These are phyloP conservation scores for Didymella keratinophila DNA, from an alignment of 2,329 filamentous ascomycete genomes.

Conservation along the genomic window DNA sequence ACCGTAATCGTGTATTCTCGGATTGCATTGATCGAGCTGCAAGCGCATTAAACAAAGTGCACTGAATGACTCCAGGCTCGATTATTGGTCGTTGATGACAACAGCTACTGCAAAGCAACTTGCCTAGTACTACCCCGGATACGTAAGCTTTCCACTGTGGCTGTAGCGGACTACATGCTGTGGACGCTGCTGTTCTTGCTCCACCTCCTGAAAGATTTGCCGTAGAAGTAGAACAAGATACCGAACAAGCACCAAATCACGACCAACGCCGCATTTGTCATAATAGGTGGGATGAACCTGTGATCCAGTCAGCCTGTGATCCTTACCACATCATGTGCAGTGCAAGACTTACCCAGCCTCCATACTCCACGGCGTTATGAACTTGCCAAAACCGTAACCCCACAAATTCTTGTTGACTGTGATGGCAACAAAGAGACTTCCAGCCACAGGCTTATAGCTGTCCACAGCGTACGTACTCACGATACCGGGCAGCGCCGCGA, in stretches of 20 bases:
- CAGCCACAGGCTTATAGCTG: slow-evolving; percentile 69
- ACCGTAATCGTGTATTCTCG: no score
- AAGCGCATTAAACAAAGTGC: neutral
- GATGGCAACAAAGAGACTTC: slow-evolving; percentile 66
- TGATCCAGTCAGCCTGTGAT: neutral
- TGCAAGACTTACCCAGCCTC: slow-evolving; percentile 52
- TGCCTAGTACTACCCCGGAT: neutral
- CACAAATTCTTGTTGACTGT: slow-evolving; percentile 71
- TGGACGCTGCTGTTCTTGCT: slow-evolving; percentile 64
- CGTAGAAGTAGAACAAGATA: slow-evolving; percentile 64
- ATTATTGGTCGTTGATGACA: neutral
- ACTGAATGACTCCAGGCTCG: neutral
- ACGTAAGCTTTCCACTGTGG: no score
- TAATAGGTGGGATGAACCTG: slow-evolving; percentile 62
- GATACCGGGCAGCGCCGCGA: slow-evolving; percentile 67
- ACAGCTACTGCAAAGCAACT: neutral
- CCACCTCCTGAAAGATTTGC: slow-evolving; percentile 66
- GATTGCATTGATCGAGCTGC: neutral
- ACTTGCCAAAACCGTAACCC: slow-evolving; percentile 67
- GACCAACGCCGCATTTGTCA: slow-evolving; percentile 65
- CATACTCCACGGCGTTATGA: slow-evolving; percentile 62
- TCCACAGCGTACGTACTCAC: slow-evolving; percentile 68
- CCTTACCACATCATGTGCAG: neutral
- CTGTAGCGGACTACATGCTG: slow-evolving; percentile 49
- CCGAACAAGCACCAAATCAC: slow-evolving; percentile 63